These are phyloP conservation scores for Trichoderma cornu-damae DNA, from an alignment of 2,329 filamentous ascomycete species.

Conservation along the genomic window DNA sequence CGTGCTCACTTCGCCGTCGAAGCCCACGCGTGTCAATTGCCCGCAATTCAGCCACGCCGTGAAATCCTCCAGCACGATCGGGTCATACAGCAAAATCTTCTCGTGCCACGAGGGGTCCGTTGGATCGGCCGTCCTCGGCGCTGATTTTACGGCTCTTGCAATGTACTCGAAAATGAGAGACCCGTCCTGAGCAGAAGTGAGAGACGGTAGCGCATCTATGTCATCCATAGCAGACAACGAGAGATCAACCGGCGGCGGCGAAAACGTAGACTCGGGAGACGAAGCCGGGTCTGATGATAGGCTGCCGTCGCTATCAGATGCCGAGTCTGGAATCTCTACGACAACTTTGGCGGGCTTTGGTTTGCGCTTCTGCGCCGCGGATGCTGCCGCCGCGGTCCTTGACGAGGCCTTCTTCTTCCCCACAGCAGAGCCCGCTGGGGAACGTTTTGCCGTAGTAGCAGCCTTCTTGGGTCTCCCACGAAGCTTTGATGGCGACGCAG, in stretches of 20 bases:
- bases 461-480: slow-evolving; percentile 42
- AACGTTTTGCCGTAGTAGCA: slow-evolving; percentile 16
- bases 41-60: slow-evolving; percentile 75
- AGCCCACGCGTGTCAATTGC: slow-evolving; percentile 56
- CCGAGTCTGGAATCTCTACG: slow-evolving; percentile 51
- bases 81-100: slow-evolving; percentile 90
- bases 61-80: slow-evolving; percentile 81
- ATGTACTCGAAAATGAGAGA: slow-evolving; percentile 47
- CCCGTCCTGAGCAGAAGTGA: slow-evolving; percentile 40
- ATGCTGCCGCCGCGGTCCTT: slow-evolving; percentile 22
- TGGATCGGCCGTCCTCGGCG: slow-evolving; percentile 47
- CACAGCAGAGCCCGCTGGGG: slow-evolving; percentile 12
- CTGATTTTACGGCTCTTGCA: slow-evolving; percentile 48
- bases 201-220: slow-evolving; percentile 39
- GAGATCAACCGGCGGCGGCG: slow-evolving; percentile 39
- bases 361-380: slow-evolving; percentile 20
- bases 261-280: slow-evolving; percentile 39
- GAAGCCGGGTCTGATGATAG: slow-evolving; percentile 32
- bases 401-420: slow-evolving; percentile 17
- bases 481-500: slow-evolving; percentile 32
- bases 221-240: slow-evolving; percentile 42
- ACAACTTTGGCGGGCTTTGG: slow-evolving; percentile 21
- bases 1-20: slow-evolving; percentile 58
- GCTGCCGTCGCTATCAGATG: slow-evolving; percentile 34
- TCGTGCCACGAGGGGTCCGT: slow-evolving; percentile 71